A percentile compares a stretch with the other conserved stretches of the same genome.
Conservation (phyloP, 1,284 basidiomycete species). For the Ceratorhiza oryzae-sativae region DNA sequence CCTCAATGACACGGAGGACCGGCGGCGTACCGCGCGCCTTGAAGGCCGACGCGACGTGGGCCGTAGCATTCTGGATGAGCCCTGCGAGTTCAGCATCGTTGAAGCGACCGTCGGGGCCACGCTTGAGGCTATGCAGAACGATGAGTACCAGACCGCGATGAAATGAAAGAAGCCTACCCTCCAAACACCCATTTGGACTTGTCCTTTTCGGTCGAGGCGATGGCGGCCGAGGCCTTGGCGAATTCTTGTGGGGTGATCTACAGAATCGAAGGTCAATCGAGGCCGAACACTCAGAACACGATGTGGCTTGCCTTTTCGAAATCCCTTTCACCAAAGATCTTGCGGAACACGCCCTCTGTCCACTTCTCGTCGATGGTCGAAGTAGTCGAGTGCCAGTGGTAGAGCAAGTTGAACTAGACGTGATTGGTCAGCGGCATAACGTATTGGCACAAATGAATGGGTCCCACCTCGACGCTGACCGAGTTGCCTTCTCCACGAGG, state of each 20-base stretch:
- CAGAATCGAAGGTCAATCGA: conserved; percentile 48
- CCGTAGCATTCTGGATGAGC: conserved; percentile 65
- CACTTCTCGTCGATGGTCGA: conserved; percentile 73
- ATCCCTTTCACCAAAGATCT: conserved; percentile 63
- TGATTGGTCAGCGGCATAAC: background rate
- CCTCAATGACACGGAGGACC: conserved; percentile 77
- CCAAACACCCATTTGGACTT: conserved; percentile 69
- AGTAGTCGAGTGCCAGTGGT: conserved; percentile 82
- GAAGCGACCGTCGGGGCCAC: conserved; percentile 69
- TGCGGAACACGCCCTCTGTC: conserved; percentile 59
- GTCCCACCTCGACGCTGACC: conserved; percentile 73
- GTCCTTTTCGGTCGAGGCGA: conserved; percentile 17
- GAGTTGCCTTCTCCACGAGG: conserved; percentile 62
- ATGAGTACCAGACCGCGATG: conserved; percentile 30
- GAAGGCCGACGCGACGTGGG: conserved; percentile 78
- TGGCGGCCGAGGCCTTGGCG: conserved; percentile 8
- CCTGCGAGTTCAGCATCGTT: conserved; percentile 74
- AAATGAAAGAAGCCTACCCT: conserved; percentile 53
- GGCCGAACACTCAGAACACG: conserved; percentile 46
- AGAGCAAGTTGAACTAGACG: conserved; percentile 77
- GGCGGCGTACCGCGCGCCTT: conserved; percentile 78
- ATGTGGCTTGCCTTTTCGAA: conserved; percentile 54
- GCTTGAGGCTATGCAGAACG: conserved; percentile 59
- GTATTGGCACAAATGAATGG: background rate
- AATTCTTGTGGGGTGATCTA: conserved; percentile 61